Evolutionary conservation across 2,329 filamentous ascomycete genomes (phyloP), one percentile per base, ranked within the genome.

Genomic region (Beauveria sp.): DNA sequence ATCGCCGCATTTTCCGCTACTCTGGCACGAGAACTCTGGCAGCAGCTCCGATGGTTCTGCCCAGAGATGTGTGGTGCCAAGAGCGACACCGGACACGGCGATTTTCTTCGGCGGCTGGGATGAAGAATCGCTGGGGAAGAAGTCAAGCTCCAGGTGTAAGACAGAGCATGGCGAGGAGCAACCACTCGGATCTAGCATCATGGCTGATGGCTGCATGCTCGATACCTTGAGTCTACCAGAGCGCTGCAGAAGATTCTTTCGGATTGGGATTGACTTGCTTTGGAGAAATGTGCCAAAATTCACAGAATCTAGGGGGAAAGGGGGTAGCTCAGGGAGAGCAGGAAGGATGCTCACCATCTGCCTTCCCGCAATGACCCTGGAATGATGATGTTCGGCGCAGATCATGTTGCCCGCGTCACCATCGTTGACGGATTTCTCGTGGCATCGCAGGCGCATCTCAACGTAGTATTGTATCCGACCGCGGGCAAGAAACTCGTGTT

Each of bases 391-490:
- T 1, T 22, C 42, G 26, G 9, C 7, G 42, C 26, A 9, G 28
- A 14, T 14, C 4, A 34, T 12, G 30, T n/a, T 24, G 7, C n/a
- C 24, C 4, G 26, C 28, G 12, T 4, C 45, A 10, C 16, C 8
- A 14, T 16, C 10, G 4, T 45, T 40, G 12, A n/a, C 26, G 24
- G 18, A 30, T 14, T 38, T 24, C 4, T 26, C 8, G 24, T 60
- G 42, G 16, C 28, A 60, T 30, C 28, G 49, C 2, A 60, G 20
- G 7, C 58, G 58, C 58, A 60, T 60, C 38, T 60, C 58, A 8
- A 53, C 28, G 22, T 53, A 53, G 24, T 59, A 59, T 43, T 52
- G 57, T 52, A 59, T 59, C 40, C 49, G 58, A 2, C 58, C 58
- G 8, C 58, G 58, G 6, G 40, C 49, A 6, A 53, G 49, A 6